Evolutionary conservation across 345 rosid genomes (phyloP), one percentile per base, ranked within the genome.

Genomic region (Conringia planisiliqua): DNA sequence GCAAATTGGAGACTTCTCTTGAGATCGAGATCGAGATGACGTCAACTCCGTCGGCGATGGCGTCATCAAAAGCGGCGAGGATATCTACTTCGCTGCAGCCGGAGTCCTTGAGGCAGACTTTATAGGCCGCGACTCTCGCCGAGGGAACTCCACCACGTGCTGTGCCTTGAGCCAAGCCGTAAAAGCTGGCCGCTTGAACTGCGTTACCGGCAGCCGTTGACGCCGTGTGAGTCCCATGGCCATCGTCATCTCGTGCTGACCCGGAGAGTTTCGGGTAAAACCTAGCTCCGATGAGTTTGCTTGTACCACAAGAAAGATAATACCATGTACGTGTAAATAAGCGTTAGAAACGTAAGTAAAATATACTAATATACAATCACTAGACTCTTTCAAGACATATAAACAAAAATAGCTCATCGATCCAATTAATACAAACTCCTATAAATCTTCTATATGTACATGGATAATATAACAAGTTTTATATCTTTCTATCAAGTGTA

Each of bases 151-250:
- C 79, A 59, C 79, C 79, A 18, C 79, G 73, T 29, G 79, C 79
- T 27, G 69, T 75, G 26, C 74, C 79, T 42, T 68, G 62, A 36
- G 68, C 74, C 44, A 67, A 54, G 13, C 74, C 74, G 18, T 67
- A 75, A 22, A 75, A 75, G 62, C 74, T 60, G 10, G 74, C 74
- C 7, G 0, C 44, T 68, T 51, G 13, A 38, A 76, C 70, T 10
- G 6, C 36, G 12, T 39, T 68, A 7, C 75, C 75, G 16, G 43
- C 44, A 30, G 76, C 80, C 4, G 76, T 76, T 24, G 80, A 76
- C 7, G 76, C 80, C 3, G 76, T 76, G 80, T 76, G 80, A 3
- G 65, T 69, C 13, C 80, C 80, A 52, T 76, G 80, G 17, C 80
- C 80, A 2, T 62, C 13, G 3, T 52, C 48, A 60, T 76, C 80